A percentile compares a stretch with the other conserved stretches of the same genome.
Evolutionary conservation across 2,329 filamentous ascomycete species (phyloP).

Genomic region (Rhexocercosporidium sp.): DNA sequence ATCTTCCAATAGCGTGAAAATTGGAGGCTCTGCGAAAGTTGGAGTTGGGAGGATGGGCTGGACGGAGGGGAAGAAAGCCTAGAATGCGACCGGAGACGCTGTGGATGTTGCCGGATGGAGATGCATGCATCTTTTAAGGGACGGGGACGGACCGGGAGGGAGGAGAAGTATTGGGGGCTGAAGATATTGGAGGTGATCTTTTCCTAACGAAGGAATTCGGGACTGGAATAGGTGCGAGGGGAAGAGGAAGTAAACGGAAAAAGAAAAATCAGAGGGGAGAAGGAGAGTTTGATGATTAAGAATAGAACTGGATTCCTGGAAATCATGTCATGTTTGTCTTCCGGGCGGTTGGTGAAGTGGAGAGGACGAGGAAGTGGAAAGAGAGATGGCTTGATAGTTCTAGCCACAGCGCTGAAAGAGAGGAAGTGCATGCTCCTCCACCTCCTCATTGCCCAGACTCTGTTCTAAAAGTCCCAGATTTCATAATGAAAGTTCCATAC

Average conservation of each 20-base stretch:
- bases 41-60: background rate
- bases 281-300: background rate
- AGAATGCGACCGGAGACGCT: background rate
- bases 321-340: no score
- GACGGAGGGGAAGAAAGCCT: background rate
- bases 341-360: background rate
- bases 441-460: background rate
- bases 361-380: background rate
- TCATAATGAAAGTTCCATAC: background rate
- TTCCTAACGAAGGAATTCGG: background rate
- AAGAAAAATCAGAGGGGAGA: background rate
- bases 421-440: background rate
- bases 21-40: background rate
- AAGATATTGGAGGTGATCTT: conserved; percentile 1
- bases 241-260: no score
- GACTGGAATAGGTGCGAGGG: background rate
- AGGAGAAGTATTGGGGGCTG: background rate
- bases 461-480: background rate
- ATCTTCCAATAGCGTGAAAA: background rate
- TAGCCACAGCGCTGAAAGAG: background rate
- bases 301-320: no score
- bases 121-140: background rate
- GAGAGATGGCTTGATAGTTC: background rate
- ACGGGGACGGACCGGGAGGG: no score
- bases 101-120: background rate